Evolutionary conservation across 495 filamentous ascomycete species (phyloP), one percentile per base, ranked within the genome.

Genomic region (Penicillium alfredii): DNA sequence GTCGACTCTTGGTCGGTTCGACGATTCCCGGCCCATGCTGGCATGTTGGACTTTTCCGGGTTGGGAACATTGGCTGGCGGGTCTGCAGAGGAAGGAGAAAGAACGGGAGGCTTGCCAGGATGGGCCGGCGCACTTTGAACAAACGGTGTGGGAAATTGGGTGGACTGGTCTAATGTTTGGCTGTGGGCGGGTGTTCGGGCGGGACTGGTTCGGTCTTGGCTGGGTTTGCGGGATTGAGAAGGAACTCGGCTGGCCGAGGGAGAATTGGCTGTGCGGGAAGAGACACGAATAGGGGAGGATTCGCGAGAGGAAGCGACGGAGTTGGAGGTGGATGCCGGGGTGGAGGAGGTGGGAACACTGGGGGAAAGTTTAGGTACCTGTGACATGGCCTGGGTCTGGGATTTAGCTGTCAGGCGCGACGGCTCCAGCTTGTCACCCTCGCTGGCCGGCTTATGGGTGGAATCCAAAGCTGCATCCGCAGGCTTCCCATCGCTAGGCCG

Each of bases 161-260:
- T 64, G 49, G 35, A 63, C 61, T 51, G 58, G 60, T 28, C 68
- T 31, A 49, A 48, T 20, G 44, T 56, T 3, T 61, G 48, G 23
- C 55, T 63, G 52, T 63, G 72, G 40, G 66, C 53, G 12, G 63
- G 60, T 2, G 47, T 24, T 49, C 84, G 73, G 37, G 65, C 67
- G 1, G 86, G 86, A 46, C 80, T 88, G 23, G 15, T 29, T 31
- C 70, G 61, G 35, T 89, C 85, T 40, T 80, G 74, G 38, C 72
- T 69, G 56, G 77, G 80, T 62, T 85, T 86, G 47, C 82, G 76
- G 33, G 84, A 81, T 42, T 74, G 68, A 31, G 71, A 66, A 8
- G 64, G 46, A 4, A 56, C 39, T 35, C 63, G 52, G 22, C 51
- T 49, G 17, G 44, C 45, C 5, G 59, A 47, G 12, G 50, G 50